Base-by-base conservation (phyloP, 495 filamentous ascomycete genomes). In the Penicillium parvum region DNA sequence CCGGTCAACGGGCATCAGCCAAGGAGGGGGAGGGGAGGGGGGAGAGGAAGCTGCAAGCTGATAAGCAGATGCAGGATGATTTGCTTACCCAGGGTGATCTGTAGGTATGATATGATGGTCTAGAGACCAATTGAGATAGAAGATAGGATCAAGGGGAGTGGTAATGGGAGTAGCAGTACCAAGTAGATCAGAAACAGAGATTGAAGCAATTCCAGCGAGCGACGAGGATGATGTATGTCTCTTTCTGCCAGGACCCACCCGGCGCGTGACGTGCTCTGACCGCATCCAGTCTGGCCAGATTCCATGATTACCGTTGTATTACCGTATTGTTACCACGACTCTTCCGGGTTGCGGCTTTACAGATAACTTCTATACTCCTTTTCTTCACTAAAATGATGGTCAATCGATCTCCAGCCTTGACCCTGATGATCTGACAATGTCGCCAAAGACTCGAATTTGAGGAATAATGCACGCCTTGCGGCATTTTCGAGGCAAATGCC, bases 241-340 rank as follows among this genome's bases (percentile, higher is more conserved):
- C 50, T 63, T 68, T 54, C 65, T 68, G 63, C 66, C 66, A 63
- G 45, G 62, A 56, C 62, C 64, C 61, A 68, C 64, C 47, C 53
- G 40, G 53, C 60, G 55, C 63, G 64, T 70, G 65, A 70, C 66
- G 63, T 61, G 44, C 57, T 62, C 57, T 64, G 66, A 65, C 66
- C 56, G 52, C 59, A 63, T 57, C 28, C 30, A 41, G 45, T 22
- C 19, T 45, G 12, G 25, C 44, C 23, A 16, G 40, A 37, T 14
- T 10, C 18, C 27, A 32, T 7, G 8, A 36, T 14, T 42, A 43
- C 30, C 12, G 51, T 57, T 46, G 26, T 17, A 36, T 55, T 53
- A 58, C 59, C 18, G 58, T 61, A 55, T 43, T 33, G 53, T 53
- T 48, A 61, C 55, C 20, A 12, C 7, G 7, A 28, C 32, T 18